Percentiles rank a stretch among this genome's conserved stretches.
Conservation (phyloP, 106 monocot species). For the Phalaenopsis aphrodite region DNA sequence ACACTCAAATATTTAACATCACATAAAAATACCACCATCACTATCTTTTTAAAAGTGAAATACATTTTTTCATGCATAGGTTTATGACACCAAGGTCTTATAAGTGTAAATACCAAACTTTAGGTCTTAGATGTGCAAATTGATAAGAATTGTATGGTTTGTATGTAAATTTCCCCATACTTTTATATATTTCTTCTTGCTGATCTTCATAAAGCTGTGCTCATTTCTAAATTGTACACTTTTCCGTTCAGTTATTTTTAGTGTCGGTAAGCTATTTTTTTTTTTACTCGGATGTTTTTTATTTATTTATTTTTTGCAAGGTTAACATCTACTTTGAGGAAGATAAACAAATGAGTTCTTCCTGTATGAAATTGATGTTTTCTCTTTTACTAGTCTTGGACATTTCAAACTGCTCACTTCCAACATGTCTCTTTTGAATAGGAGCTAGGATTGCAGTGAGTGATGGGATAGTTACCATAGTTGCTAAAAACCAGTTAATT, state of each 20-base stretch:
- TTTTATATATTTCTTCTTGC: not conserved
- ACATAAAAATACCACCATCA: too few relatives aligned
- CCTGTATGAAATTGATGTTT: not conserved
- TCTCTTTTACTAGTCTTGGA: conserved; percentile 1
- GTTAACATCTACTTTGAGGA: not conserved
- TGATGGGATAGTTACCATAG: conserved; percentile 73
- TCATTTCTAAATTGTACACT: not conserved
- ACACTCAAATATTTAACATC: too few relatives aligned
- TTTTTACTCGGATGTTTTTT: not conserved
- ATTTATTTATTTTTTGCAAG: not conserved
- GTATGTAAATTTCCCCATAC: too few relatives aligned
- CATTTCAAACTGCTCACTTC: not conserved
- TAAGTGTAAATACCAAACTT: too few relatives aligned
- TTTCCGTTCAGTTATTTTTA: not conserved
- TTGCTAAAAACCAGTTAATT: conserved; percentile 67
- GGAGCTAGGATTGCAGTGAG: conserved; percentile 78
- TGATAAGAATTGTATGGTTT: too few relatives aligned
- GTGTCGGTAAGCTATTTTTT: not conserved
- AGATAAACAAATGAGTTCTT: not conserved
- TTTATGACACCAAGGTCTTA: too few relatives aligned
- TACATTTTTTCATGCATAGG: too few relatives aligned
- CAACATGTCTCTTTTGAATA: conserved; percentile 10
- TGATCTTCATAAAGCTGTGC: not conserved
- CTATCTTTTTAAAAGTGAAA: too few relatives aligned
- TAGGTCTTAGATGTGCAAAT: too few relatives aligned